These are phyloP conservation scores for Gremmenia infestans DNA, from an alignment of 2,329 filamentous ascomycete species.

Conservation along the genomic window DNA sequence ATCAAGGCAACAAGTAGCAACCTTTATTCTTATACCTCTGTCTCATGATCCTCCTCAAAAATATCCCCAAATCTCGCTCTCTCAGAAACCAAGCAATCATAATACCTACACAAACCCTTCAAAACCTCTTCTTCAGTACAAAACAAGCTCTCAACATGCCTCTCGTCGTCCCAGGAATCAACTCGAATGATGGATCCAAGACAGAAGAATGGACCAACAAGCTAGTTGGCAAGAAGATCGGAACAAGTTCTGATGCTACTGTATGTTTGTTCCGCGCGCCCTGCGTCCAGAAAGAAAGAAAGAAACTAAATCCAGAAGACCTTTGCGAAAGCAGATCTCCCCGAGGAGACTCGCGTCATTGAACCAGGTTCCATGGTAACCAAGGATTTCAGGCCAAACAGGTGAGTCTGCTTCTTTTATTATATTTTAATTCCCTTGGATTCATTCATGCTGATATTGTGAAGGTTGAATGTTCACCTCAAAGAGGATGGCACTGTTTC, in stretches of 20 bases:
- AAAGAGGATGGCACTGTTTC: constrained; percentile 56
- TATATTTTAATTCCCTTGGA: background rate
- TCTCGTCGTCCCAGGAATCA: constrained; percentile 59
- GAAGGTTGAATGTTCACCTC: constrained; percentile 54
- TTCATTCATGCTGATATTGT: background rate
- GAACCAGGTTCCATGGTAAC: constrained; percentile 53
- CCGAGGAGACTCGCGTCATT: constrained; percentile 51
- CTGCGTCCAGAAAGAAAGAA: background rate
- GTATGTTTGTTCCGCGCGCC: constrained; percentile 37
- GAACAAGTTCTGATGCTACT: constrained; percentile 48
- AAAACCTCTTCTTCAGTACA: constrained; percentile 14
- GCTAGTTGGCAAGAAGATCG: constrained; percentile 59
- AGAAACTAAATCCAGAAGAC: constrained; percentile 37
- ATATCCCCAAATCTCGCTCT: background rate
- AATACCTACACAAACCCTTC: constrained; percentile 4
- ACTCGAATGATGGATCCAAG: constrained; percentile 35
- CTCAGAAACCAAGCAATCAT: background rate
- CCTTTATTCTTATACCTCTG: too few species aligned
- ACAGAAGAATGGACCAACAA: constrained; percentile 57
- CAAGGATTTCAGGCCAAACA: constrained; percentile 45
- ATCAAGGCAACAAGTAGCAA: background rate
- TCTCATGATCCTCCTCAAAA: background rate
- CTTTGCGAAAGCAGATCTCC: constrained; percentile 57
- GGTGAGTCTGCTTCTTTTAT: constrained; percentile 16
- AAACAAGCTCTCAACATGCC: constrained; percentile 46